Conservation (phyloP, 2,329 filamentous ascomycete genomes). For the Lasiodiplodia sp. region DNA sequence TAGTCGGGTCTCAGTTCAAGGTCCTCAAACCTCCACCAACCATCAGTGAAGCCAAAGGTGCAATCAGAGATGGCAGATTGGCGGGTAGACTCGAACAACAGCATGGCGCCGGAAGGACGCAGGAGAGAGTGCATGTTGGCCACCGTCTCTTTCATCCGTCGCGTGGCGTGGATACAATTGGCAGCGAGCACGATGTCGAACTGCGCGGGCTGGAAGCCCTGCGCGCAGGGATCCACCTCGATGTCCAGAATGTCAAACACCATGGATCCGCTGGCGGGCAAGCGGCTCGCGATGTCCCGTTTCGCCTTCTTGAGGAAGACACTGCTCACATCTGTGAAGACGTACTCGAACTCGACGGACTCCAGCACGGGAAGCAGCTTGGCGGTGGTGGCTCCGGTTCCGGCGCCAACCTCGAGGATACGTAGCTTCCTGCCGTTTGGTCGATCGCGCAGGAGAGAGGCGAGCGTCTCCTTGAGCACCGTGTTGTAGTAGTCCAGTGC, state of each 20-base stretch:
- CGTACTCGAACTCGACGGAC: background rate
- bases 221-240: conserved; percentile 28
- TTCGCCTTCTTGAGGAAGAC: background rate
- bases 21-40: background rate
- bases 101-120: background rate
- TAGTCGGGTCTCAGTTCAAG: background rate
- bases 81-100: background rate
- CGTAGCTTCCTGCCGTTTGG: background rate
- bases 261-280: conserved; percentile 15
- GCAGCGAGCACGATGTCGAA: conserved; percentile 35
- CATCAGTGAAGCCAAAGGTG: background rate
- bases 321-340: background rate
- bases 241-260: conserved; percentile 34
- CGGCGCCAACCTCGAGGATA: background rate
- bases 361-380: background rate
- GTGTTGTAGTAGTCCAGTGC: conserved; percentile 2
- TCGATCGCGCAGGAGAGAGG: background rate
- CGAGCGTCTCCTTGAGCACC: background rate
- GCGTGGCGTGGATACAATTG: background rate
- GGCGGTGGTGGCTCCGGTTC: background rate
- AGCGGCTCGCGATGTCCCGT: background rate
- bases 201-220: conserved; percentile 29
- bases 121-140: background rate
- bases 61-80: background rate
- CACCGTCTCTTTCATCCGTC: background rate